These are phyloP conservation scores for Diaporthe ilicicola DNA, from an alignment of 2,329 filamentous ascomycete genomes.

Conservation along the genomic window DNA sequence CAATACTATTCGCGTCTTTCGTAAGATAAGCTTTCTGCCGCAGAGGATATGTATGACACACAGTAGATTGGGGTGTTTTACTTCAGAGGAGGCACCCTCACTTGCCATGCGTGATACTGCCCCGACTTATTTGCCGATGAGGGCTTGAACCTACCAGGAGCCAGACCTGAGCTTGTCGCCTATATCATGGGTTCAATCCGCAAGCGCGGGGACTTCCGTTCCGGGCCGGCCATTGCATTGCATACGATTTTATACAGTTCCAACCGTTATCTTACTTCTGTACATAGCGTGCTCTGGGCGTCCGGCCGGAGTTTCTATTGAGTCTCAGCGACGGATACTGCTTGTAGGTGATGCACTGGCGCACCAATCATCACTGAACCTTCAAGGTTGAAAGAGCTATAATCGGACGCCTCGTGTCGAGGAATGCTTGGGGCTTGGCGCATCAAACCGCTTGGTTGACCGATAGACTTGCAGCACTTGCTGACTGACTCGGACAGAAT, in stretches of 20 bases:
- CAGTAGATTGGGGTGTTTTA: too few relatives aligned
- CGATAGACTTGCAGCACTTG: background rate
- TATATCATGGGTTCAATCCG: background rate
- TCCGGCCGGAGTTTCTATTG: background rate
- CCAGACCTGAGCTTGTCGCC: background rate
- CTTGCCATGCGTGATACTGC: background rate
- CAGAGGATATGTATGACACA: too few relatives aligned
- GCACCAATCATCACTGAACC: background rate
- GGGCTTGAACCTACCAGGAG: background rate
- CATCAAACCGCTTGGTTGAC: background rate
- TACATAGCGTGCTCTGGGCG: background rate
- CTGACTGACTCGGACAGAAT: conserved; percentile 20
- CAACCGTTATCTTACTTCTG: background rate
- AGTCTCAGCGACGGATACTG: background rate
- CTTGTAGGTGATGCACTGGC: background rate
- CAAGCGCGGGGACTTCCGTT: background rate
- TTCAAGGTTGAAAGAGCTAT: background rate
- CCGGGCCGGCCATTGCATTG: background rate
- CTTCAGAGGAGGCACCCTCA: too few relatives aligned
- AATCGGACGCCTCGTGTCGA: background rate
- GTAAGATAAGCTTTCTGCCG: too few relatives aligned
- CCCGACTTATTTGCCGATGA: background rate
- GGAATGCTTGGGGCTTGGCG: background rate
- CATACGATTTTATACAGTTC: background rate
- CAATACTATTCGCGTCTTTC: too few relatives aligned